A percentile compares a stretch with the other conserved stretches of the same genome.
phyloP scores from a whole-genome alignment of 2,329 filamentous ascomycete genomes.

The Ophiobolus disseminans region DNA sequence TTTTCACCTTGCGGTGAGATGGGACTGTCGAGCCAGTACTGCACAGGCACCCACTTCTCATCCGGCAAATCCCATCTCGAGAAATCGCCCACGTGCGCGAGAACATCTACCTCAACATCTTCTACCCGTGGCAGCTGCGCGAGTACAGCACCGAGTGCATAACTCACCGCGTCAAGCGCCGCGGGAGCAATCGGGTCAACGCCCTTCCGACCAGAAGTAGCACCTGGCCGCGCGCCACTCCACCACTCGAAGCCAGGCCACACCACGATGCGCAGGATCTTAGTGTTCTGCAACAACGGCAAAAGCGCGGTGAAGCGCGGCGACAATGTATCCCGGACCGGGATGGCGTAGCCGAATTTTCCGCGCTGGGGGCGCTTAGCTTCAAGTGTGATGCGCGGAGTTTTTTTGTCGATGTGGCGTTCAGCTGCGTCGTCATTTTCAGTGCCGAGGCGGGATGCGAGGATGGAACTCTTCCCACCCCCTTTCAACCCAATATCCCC shows the following conservation, averaged over 20 bases:
- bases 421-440: conserved; percentile 31
- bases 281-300: conserved; percentile 24
- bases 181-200: conserved; percentile 3
- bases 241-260: conserved; percentile 40
- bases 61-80: conserved; percentile 39
- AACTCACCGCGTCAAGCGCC: conserved; percentile 24
- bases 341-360: conserved; percentile 26
- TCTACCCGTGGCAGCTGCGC: conserved; percentile 32
- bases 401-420: conserved; percentile 23
- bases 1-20: conserved; percentile 8
- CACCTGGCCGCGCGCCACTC: conserved; percentile 16
- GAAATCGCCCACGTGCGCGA: conserved; percentile 28
- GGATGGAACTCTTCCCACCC: conserved; percentile 14
- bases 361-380: conserved; percentile 22
- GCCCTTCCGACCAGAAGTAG: conserved; percentile 4
- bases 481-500: no score
- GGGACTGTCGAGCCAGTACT: conserved; percentile 35
- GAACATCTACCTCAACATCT: conserved; percentile 30
- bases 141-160: conserved; percentile 30
- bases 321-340: conserved; percentile 29
- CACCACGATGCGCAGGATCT: conserved; percentile 30
- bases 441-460: conserved; percentile 18
- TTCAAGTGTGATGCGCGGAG: conserved; percentile 38
- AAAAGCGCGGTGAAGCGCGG: conserved; percentile 36
- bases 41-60: conserved; percentile 30